Percentiles rank a stretch among this genome's conserved stretches.
Conservation (phyloP, 345 rosid species). For the Arabis alpina region DNA sequence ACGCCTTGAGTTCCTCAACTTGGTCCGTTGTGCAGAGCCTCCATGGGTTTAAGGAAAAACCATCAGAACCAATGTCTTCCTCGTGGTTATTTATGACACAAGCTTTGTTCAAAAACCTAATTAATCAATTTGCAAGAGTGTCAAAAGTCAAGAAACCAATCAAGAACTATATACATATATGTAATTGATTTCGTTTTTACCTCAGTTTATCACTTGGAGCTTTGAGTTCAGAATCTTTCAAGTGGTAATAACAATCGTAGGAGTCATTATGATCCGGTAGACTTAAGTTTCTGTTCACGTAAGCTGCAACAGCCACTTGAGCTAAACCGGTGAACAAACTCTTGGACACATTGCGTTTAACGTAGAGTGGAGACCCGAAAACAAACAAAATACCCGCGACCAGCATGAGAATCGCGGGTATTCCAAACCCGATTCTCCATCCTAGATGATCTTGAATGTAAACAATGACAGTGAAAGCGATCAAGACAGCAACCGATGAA, state of each 20-base stretch:
- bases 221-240: conserved; percentile 50
- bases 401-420: conserved; percentile 66
- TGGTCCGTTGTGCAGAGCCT: conserved; percentile 75
- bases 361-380: conserved; percentile 57
- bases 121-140: conserved; percentile 10
- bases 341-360: conserved; percentile 48
- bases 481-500: conserved; percentile 50
- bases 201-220: conserved; percentile 62
- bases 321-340: conserved; percentile 59
- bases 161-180: not conserved
- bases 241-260: conserved; percentile 50
- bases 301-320: conserved; percentile 57
- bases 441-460: conserved; percentile 70
- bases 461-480: conserved; percentile 63
- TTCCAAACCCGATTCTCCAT: conserved; percentile 67
- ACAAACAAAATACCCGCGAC: conserved; percentile 50
- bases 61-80: conserved; percentile 60
- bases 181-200: conserved; percentile 34
- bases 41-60: conserved; percentile 69
- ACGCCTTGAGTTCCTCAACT: conserved; percentile 82
- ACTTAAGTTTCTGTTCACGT: conserved; percentile 54
- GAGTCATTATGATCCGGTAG: conserved; percentile 49
- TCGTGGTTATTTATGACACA: conserved; percentile 57
- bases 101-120: conserved; percentile 80
- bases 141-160: conserved; percentile 4